phyloP scores from a whole-genome alignment of 805 yeast species.

The Hanseniaspora pseudoguilliermondii region DNA sequence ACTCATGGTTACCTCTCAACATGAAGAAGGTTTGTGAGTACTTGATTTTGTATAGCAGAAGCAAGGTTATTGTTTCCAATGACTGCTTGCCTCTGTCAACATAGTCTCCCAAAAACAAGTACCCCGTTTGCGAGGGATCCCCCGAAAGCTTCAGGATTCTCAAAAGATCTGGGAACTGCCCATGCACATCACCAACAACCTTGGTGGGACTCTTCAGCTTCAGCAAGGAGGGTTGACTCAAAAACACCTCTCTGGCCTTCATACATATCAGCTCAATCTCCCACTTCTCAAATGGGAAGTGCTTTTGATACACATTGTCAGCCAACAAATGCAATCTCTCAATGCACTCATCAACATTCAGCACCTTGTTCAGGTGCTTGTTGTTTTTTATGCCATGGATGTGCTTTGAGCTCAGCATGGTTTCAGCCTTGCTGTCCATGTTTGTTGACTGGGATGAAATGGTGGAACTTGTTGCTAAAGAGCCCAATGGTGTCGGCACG shows the following conservation, averaged over 20 bases:
- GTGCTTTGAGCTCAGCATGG: not conserved
- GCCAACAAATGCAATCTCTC: conserved; percentile 47
- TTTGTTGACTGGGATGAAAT: conserved; percentile 7
- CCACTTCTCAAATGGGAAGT: conserved; percentile 36
- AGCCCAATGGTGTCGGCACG: conserved; percentile 7
- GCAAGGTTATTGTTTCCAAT: conserved; percentile 74
- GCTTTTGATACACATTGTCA: conserved; percentile 30
- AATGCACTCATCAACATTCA: conserved; percentile 52
- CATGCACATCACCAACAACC: conserved; percentile 89
- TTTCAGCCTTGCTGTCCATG: not conserved
- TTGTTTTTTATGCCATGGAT: not conserved
- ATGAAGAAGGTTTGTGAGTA: conserved; percentile 93
- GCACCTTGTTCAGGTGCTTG: conserved; percentile 16
- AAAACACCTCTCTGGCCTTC: conserved; percentile 46
- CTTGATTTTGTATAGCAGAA: conserved; percentile 87
- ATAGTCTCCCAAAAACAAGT: conserved; percentile 87
- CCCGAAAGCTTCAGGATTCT: conserved; percentile 92
- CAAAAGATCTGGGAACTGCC: conserved; percentile 84
- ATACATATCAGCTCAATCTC: conserved; percentile 49
- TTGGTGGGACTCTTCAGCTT: conserved; percentile 76
- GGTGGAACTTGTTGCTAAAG: conserved; percentile 3
- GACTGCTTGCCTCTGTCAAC: conserved; percentile 97
- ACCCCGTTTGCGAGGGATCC: conserved; percentile 88
- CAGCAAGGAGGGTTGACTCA: conserved; percentile 78
- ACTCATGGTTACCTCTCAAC: conserved; percentile 91